Evolutionary conservation across 2,329 filamentous ascomycete genomes (phyloP), one percentile per base, ranked within the genome.

Genomic region (Malbranchea cinnamomea): DNA sequence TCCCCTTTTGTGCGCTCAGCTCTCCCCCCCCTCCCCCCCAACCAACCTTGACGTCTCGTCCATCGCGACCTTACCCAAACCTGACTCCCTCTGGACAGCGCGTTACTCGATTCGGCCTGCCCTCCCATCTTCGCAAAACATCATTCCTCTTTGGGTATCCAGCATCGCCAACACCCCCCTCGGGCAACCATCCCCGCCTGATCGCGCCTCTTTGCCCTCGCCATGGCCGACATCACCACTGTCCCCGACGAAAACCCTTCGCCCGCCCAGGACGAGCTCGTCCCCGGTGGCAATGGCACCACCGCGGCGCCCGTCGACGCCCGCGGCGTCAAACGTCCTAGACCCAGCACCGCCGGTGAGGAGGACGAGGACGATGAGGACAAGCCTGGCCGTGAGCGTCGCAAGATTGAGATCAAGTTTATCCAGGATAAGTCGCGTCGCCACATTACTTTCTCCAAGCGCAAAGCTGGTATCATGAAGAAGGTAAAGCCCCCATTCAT

Each of bases 341-440:
- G 89, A 53, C 74, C 80, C 40, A 77, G 62, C 49, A 63, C 78
- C 46, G 71, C 75, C 31, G 75, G 76, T 49, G 87, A 95, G 54
- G 89, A 95, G 53, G 89, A 95, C 44, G 87, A 95, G 42, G 89
- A 95, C 42, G 85, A 95, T 46, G 85, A 93, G 47, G 87, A 94
- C 59, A 95, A 95, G 74, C 83, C 83, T 40, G 84, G 84, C 52
- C 85, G 89, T 60, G 89, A 95, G 71, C 78, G 89, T 54, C 77
- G 89, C 64, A 98, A 98, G 78, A 98, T 98, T 50, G 89, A 98
- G 63, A 98, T 98, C 66, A 98, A 98, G 71, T 98, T 98, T 65
- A 98, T 98, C 60, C 87, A 85, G 61, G 89, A 98, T 64, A 98
- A 98, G 68, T 95, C 87, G 63, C 84, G 89, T 63, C 80, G 89